These are phyloP conservation scores for Gymnopilus dilepis DNA, from an alignment of 768 basidiomycete species.

Conservation along the genomic window DNA sequence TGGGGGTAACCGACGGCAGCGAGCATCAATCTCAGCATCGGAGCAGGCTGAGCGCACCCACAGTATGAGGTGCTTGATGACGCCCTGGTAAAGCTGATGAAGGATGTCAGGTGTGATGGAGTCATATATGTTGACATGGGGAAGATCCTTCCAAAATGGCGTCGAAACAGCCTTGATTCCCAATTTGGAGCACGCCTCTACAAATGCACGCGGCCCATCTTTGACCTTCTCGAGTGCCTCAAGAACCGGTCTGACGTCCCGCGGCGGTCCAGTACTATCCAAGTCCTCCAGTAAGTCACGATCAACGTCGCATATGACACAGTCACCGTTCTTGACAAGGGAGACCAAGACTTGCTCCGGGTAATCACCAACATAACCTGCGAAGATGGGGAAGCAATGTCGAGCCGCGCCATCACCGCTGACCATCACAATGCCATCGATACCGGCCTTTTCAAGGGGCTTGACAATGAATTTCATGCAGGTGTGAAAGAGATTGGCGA, in stretches of 20 bases:
- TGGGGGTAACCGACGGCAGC: conserved; percentile 36
- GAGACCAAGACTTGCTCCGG: conserved; percentile 49
- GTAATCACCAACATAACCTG: conserved; percentile 44
- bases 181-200: background rate
- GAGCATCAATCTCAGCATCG: conserved; percentile 41
- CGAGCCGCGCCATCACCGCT: conserved; percentile 41
- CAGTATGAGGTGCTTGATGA: conserved; percentile 46
- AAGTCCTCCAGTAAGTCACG: background rate
- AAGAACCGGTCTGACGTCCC: background rate
- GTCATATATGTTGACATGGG: conserved; percentile 43
- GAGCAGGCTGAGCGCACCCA: conserved; percentile 37
- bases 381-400: conserved; percentile 42
- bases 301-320: conserved; percentile 19
- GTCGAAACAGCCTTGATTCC: conserved; percentile 26
- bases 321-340: conserved; percentile 29
- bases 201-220: background rate
- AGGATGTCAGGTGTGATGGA: conserved; percentile 52
- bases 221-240: background rate
- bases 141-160: conserved; percentile 50
- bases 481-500: conserved; percentile 42
- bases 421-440: conserved; percentile 25
- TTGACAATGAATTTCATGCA: conserved; percentile 38
- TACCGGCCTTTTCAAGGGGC: conserved; percentile 31
- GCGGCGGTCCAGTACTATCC: background rate
- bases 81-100: conserved; percentile 54